These are phyloP conservation scores for Amaranthus cruentus DNA, from an alignment of 148 eudicot species.

Conservation along the genomic window DNA sequence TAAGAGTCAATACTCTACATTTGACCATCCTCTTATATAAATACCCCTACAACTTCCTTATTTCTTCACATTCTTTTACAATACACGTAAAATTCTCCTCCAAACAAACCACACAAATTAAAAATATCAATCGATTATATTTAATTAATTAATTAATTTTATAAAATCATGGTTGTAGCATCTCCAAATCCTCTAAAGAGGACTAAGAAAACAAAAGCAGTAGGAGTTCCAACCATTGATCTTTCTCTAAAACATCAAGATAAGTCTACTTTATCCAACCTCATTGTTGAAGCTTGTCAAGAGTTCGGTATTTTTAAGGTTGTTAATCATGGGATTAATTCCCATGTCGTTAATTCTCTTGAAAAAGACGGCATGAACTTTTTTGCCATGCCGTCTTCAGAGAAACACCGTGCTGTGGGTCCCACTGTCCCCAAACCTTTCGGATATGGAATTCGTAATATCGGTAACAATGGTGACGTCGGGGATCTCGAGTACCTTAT, in stretches of 20 bases:
- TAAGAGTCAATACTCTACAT: too few species aligned
- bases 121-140: not conserved
- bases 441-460: constrained; percentile 75
- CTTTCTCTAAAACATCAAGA: constrained; percentile 28
- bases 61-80: not conserved
- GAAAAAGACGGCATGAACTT: constrained; percentile 53
- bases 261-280: constrained; percentile 20
- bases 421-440: constrained; percentile 51
- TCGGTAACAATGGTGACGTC: constrained; percentile 77
- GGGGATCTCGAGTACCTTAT: constrained; percentile 94
- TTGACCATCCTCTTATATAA: not conserved
- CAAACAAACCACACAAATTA: not conserved
- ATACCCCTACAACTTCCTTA: not conserved
- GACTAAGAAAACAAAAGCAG: constrained; percentile 43
- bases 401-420: constrained; percentile 47
- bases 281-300: constrained; percentile 57
- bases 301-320: constrained; percentile 85
- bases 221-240: constrained; percentile 72
- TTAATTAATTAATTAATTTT: not conserved
- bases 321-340: constrained; percentile 60
- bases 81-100: not conserved
- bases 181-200: constrained; percentile 36
- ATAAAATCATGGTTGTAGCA: constrained; percentile 37
- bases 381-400: constrained; percentile 39
- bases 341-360: constrained; percentile 33